Evolutionary conservation across 192 early-diverging fungal species (phyloP).

Genomic region (Funneliformis mosseae): DNA sequence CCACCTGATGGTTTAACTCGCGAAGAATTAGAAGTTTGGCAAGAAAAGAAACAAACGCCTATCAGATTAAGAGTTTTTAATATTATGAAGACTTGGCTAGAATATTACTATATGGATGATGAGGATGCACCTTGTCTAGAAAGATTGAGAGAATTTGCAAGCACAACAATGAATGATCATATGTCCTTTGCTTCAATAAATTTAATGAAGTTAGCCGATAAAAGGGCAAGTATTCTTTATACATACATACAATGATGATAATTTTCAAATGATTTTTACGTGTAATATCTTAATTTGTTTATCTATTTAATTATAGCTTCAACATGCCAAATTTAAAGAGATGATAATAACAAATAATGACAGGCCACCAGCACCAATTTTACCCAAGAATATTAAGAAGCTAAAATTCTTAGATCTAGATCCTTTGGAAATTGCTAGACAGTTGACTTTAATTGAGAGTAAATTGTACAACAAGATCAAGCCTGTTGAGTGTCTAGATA

Average conservation of each 20-base stretch:
- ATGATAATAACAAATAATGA: conserved; percentile 65
- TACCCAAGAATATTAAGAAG: conserved; percentile 77
- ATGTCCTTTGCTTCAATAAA: conserved; percentile 70
- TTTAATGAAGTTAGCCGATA: conserved; percentile 79
- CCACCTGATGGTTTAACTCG: conserved; percentile 67
- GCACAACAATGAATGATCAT: conserved; percentile 69
- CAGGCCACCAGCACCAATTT: conserved; percentile 74
- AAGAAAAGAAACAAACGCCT: conserved; percentile 82
- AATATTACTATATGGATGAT: conserved; percentile 82
- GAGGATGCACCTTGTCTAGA: conserved; percentile 71
- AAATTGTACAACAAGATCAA: conserved; percentile 80
- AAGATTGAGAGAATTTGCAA: conserved; percentile 74
- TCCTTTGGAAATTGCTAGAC: conserved; percentile 89
- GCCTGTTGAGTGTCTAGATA: conserved; percentile 87
- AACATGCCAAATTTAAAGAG: conserved; percentile 60
- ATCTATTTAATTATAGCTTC: neutral
- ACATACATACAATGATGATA: neutral
- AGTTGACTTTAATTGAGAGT: conserved; percentile 94
- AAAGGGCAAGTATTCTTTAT: conserved; percentile 47
- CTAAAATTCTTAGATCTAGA: conserved; percentile 88
- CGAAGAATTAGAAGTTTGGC: conserved; percentile 78
- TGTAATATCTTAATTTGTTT: neutral
- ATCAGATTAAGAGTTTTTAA: conserved; percentile 95
- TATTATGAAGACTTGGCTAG: conserved; percentile 95
- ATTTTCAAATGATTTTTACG: neutral